Evolutionary conservation across 371 early-diverging fungal species (phyloP), one percentile per base, ranked within the genome.

Genomic region (Mortierella sp.): DNA sequence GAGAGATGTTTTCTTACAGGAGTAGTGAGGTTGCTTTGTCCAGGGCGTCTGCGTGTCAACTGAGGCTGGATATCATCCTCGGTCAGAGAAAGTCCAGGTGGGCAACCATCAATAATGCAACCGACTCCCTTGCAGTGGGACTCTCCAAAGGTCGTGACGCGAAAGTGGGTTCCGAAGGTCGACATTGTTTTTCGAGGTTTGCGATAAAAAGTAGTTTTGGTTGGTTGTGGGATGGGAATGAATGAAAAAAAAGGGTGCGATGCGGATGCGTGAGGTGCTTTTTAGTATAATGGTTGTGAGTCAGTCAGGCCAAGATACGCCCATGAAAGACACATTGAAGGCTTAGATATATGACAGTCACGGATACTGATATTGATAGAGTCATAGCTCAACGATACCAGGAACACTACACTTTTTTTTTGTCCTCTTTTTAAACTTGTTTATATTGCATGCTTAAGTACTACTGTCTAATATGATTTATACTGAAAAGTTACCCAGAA

Each of bases 121-220:
- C 98, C 98, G 3, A 98, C 98, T 31, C 93, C 96, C 72, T 96
- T 96, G 88, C 99, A 98, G 87, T 98, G 99, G 23, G 97, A 96
- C 88, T 98, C 99, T 72, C 99, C 98, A 84, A 93, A 98, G 51
- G 98, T 98, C n/a, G 96, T 96, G 35, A 97, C 95, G 70, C 94
- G 90, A 85, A 89, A 95, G 63, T 88, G 76, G 47, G 85, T 88
- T 66, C 95, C 95, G 85, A 94, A 95, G 23, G 92, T 89, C 70
- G 93, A 93, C 95, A 95, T 95, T 49, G 15, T 68, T 10, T 32
- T 17, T 35, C 35, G 9, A 45, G 19, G 19, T 3, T 45, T 5
- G n/a, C 6, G 45, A 3, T 6, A 34, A 31, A 55, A 12, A 3
- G 58, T 56, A 5, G 29, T 56, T 56, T 12, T 4, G 51, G 61